phyloP scores from a whole-genome alignment of 306 rosid species.

The Acacia confusa region DNA sequence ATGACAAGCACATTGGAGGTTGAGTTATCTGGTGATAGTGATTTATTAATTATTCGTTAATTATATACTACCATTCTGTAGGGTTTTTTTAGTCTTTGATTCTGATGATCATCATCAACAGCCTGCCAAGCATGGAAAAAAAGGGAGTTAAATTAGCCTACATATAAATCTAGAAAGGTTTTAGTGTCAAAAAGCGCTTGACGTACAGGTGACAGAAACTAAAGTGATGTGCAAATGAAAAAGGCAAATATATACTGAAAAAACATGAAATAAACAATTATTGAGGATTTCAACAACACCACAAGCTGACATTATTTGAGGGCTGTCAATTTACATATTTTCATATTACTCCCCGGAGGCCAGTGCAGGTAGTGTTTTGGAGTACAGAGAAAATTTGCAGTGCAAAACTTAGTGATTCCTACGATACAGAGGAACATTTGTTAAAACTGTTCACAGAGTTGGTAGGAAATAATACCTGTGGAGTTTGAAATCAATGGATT shows the following conservation, averaged over 20 bases:
- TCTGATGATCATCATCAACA: conserved; percentile 34
- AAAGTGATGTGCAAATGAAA: conserved; percentile 15
- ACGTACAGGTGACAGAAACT: conserved; percentile 5
- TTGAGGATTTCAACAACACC: background rate
- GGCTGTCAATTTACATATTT: conserved; percentile 36
- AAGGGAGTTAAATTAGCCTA: background rate
- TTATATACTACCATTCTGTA: background rate
- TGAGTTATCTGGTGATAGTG: conserved; percentile 10
- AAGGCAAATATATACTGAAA: conserved; percentile 6
- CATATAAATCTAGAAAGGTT: conserved; percentile 5
- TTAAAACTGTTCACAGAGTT: too few relatives aligned
- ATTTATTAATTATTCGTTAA: conserved; percentile 17
- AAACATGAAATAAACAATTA: background rate
- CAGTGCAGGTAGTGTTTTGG: conserved; percentile 2
- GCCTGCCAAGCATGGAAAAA: conserved; percentile 37
- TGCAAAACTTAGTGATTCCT: background rate
- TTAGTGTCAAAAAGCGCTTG: background rate
- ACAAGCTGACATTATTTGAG: conserved; percentile 22
- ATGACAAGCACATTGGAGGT: background rate
- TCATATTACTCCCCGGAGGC: conserved; percentile 33
- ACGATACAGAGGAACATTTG: too few relatives aligned
- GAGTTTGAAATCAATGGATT: background rate
- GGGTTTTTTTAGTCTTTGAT: conserved; percentile 25
- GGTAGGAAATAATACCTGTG: conserved; percentile 20
- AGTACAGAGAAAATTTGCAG: background rate